Percentiles rank a stretch among this genome's conserved stretches.
phyloP scores from a whole-genome alignment of 1,284 basidiomycete genomes.

The Lentinus polychrous region DNA sequence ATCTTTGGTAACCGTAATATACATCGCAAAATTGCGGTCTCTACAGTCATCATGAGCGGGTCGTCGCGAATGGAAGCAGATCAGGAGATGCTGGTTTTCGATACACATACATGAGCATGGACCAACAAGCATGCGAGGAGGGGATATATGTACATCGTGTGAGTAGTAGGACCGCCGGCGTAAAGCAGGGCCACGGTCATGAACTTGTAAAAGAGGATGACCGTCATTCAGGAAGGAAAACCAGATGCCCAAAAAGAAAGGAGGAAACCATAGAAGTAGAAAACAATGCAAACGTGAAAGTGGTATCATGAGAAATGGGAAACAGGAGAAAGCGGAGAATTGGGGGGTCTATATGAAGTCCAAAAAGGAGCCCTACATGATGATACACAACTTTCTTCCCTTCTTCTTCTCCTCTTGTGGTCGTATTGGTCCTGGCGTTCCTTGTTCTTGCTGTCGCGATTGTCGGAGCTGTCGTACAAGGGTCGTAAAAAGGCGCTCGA shows the following conservation, averaged over 20 bases:
- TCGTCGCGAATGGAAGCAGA: not conserved
- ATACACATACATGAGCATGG: slow-evolving; percentile 14
- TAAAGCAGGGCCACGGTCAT: slow-evolving; percentile 12
- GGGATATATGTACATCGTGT: slow-evolving; percentile 26
- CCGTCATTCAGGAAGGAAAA: slow-evolving; percentile 18
- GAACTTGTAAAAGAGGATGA: slow-evolving; percentile 11
- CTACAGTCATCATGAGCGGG: slow-evolving; percentile 1
- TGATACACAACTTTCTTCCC: slow-evolving; percentile 53
- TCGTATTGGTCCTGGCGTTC: slow-evolving; percentile 22
- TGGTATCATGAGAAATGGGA: slow-evolving; percentile 69
- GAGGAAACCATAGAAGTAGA: slow-evolving; percentile 5
- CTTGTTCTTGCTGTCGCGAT: slow-evolving; percentile 39
- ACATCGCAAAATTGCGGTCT: not conserved
- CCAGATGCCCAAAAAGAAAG: slow-evolving; percentile 24
- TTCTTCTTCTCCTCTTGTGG: slow-evolving; percentile 37
- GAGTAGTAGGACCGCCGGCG: slow-evolving; percentile 9
- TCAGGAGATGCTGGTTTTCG: slow-evolving; percentile 1
- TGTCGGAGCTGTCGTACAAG: slow-evolving; percentile 86
- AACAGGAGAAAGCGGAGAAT: slow-evolving; percentile 39
- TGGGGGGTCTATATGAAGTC: slow-evolving; percentile 51
- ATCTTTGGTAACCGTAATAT: not conserved
- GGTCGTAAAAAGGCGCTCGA: slow-evolving; percentile 88
- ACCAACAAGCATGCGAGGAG: slow-evolving; percentile 17
- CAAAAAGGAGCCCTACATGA: slow-evolving; percentile 63
- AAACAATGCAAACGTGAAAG: slow-evolving; percentile 46